These are phyloP conservation scores for Neoscytalidium dimidiatum DNA, from an alignment of 2,329 filamentous ascomycete genomes.

Conservation along the genomic window DNA sequence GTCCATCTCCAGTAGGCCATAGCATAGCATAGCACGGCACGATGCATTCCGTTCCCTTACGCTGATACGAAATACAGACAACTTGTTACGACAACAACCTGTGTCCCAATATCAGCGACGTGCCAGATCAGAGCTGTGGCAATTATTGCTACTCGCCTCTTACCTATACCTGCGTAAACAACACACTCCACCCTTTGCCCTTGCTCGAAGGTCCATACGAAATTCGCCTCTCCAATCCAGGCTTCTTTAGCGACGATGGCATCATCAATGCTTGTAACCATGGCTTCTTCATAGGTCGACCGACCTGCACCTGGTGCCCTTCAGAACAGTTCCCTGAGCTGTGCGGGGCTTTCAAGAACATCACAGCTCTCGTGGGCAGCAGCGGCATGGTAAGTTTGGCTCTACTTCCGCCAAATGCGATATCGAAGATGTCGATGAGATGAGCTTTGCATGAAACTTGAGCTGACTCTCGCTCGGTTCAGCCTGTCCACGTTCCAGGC, in stretches of 20 bases:
- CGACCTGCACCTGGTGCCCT: not conserved
- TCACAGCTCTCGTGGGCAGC: not conserved
- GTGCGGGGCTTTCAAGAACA: not conserved
- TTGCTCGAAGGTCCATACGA: not conserved
- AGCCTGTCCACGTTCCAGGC: constrained; percentile 5
- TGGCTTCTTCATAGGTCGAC: not conserved
- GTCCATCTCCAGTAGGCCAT: constrained; percentile 16
- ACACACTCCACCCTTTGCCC: not conserved
- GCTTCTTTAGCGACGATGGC: not conserved
- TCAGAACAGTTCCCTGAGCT: not conserved
- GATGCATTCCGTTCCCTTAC: too few species aligned
- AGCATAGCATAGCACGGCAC: too few species aligned
- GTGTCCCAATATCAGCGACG: constrained; percentile 24
- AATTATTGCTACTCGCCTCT: constrained; percentile 32
- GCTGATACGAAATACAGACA: not conserved
- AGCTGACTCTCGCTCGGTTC: not conserved
- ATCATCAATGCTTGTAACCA: constrained; percentile 1
- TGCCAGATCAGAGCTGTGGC: constrained; percentile 35
- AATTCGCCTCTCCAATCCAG: not conserved
- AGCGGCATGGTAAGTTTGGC: not conserved
- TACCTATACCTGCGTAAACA: not conserved
- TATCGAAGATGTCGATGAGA: too few species aligned
- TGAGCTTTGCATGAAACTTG: not conserved
- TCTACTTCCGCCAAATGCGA: too few species aligned
- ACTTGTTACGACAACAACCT: not conserved